Base-by-base conservation (phyloP, 2,329 filamentous ascomycete genomes). In the Diaporthe sp. region DNA sequence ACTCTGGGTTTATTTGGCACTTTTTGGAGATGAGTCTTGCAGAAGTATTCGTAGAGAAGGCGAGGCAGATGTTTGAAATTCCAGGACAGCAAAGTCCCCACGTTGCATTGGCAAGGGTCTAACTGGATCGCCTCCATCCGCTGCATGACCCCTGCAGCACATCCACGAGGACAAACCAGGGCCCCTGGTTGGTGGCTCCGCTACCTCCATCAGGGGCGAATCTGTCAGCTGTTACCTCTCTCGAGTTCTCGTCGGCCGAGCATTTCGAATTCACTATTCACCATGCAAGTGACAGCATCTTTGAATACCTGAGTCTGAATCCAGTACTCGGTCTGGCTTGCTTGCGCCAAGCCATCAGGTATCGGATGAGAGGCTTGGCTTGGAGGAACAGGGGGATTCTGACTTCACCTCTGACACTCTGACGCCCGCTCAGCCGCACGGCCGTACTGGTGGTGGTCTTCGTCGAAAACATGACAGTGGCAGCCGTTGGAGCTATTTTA, bases 141-240 rank as follows among this genome's bases (percentile, higher is more conserved):
- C 37, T 53, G 49, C 49, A 60, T 51, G 28, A 72, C 22, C 55
- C 57, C 55, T 60, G 70, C 39, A n/a, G 39, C 53, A 28, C 55
- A 72, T 61, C 57, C 71, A 65, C 71, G 71, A 65, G 71, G 46
- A 44, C 71, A 44, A 49, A n/a, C 39, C n/a, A 42, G 71, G 42
- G 22, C 34, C 49, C 49, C 58, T 73, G 71, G 58, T 65, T 73
- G 71, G 71, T 73, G 71, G 71, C 17, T 17, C 46, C 46, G 39
- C 46, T 72, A 31, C n/a, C 37, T 42, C 28, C 9, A 39, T 44
- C 13, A 61, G 49, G n/a, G 51, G 51, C 28, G 46, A 39, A 19
- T 44, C 49, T 28, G 44, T 42, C 60, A 44, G 34, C 49, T n/a
- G 44, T 42, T 49, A 44, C 7, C 22, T 62, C 17, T 31, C 42